Percentiles rank a stretch among this genome's conserved stretches.
Evolutionary conservation across 257 asterid species (phyloP).

Genomic region (Solanum tacnaense): DNA sequence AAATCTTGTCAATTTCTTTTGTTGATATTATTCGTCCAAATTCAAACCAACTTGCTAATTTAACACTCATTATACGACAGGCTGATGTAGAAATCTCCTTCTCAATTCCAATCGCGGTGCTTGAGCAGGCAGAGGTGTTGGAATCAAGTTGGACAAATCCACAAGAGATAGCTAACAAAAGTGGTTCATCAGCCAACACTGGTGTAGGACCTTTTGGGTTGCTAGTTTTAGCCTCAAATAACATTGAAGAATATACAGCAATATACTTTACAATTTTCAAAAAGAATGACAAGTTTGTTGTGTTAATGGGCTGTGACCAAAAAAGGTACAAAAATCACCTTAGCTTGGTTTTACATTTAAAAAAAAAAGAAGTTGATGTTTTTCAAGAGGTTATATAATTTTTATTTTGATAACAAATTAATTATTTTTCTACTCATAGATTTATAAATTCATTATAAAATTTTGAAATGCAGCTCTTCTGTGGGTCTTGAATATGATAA

Average conservation of each 20-base stretch:
- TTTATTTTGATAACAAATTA: background rate
- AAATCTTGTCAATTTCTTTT: background rate
- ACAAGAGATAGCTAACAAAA: conserved; percentile 17
- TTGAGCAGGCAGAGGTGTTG: conserved; percentile 13
- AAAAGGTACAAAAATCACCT: conserved; percentile 21
- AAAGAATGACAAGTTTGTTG: conserved; percentile 12
- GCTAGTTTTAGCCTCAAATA: background rate
- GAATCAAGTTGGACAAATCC: conserved; percentile 15
- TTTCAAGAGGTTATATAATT: background rate
- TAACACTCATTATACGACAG: background rate
- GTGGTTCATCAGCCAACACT: conserved; percentile 16
- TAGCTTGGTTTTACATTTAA: background rate
- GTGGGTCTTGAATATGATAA: conserved; percentile 14
- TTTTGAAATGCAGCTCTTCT: conserved; percentile 29
- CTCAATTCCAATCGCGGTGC: conserved; percentile 1
- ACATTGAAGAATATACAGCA: conserved; percentile 29
- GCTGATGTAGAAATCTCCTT: background rate
- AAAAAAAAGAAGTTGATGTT: no score
- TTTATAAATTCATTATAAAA: background rate
- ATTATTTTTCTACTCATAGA: background rate
- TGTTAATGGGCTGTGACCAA: conserved; percentile 47
- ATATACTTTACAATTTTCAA: conserved; percentile 30
- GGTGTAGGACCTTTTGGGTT: conserved; percentile 27
- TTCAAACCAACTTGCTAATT: background rate
- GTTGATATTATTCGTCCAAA: background rate